phyloP scores from a whole-genome alignment of 2,329 filamentous ascomycete genomes.

The Sporothrix pallida region DNA sequence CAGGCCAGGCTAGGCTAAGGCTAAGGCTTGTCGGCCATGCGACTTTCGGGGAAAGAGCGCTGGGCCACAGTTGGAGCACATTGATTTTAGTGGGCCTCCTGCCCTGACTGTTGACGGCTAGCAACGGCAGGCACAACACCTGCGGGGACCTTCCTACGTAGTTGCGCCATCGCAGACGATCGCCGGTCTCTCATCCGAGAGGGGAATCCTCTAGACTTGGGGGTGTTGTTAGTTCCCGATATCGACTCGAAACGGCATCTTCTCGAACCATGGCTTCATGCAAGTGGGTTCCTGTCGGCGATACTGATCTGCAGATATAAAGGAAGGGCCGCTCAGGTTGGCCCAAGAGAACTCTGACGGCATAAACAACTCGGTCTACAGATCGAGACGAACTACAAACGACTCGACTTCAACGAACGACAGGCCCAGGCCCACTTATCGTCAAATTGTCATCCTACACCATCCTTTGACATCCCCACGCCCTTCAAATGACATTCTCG shows the following conservation, averaged over 20 bases:
- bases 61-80: background rate
- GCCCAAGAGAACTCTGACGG: background rate
- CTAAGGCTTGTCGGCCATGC: background rate
- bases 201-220: background rate
- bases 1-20: background rate
- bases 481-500: constrained; percentile 39
- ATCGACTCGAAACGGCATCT: constrained; percentile 12
- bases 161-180: background rate
- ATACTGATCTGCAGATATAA: background rate
- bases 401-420: background rate
- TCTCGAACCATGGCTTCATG: background rate
- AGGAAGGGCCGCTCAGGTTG: background rate
- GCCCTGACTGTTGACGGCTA: background rate
- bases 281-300: background rate
- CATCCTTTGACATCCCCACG: background rate
- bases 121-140: background rate
- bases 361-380: background rate
- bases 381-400: background rate
- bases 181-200: background rate
- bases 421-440: constrained; percentile 11
- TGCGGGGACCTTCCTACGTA: background rate
- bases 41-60: background rate
- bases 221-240: background rate
- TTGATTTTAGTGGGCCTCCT: constrained; percentile 8
- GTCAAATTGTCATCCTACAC: background rate